These are phyloP conservation scores for Pleurotus ostreatus DNA, from an alignment of 768 basidiomycete species.

Conservation along the genomic window DNA sequence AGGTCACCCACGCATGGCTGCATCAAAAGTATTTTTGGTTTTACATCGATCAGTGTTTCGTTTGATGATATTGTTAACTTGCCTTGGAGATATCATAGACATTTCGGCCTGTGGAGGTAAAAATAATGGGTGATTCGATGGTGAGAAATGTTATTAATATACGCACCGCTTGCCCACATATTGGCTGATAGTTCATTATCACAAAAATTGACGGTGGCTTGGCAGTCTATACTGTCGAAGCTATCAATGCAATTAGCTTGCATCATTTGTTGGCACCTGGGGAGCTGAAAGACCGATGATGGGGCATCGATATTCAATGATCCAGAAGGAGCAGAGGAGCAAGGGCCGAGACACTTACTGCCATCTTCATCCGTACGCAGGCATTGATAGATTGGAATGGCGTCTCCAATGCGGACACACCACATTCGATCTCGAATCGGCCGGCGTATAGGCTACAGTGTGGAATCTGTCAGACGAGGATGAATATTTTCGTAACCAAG, in stretches of 20 bases:
- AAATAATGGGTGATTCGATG: neutral
- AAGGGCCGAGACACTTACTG: constrained; percentile 2
- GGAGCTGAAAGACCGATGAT: constrained; percentile 37
- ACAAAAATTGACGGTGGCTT: constrained; percentile 67
- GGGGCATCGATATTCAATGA: neutral
- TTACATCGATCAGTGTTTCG: neutral
- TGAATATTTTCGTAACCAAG: too few species aligned
- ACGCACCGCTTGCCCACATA: constrained; percentile 41
- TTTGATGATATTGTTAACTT: constrained; percentile 26
- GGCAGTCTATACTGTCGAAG: constrained; percentile 65
- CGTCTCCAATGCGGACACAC: constrained; percentile 47
- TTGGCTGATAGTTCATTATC: constrained; percentile 43
- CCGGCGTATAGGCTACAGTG: constrained; percentile 33
- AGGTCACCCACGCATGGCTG: constrained; percentile 36
- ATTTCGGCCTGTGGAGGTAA: constrained; percentile 32
- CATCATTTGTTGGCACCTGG: constrained; percentile 60
- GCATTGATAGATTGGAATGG: constrained; percentile 50
- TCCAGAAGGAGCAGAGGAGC: neutral
- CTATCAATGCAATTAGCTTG: constrained; percentile 57
- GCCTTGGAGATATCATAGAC: constrained; percentile 59
- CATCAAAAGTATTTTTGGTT: neutral
- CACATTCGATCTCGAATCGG: constrained; percentile 59
- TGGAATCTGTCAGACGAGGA: neutral
- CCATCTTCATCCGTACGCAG: constrained; percentile 60
- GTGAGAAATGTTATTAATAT: neutral